Base-by-base conservation (phyloP, 202 grass and related monocot species). In the Elaeis oleifera region DNA sequence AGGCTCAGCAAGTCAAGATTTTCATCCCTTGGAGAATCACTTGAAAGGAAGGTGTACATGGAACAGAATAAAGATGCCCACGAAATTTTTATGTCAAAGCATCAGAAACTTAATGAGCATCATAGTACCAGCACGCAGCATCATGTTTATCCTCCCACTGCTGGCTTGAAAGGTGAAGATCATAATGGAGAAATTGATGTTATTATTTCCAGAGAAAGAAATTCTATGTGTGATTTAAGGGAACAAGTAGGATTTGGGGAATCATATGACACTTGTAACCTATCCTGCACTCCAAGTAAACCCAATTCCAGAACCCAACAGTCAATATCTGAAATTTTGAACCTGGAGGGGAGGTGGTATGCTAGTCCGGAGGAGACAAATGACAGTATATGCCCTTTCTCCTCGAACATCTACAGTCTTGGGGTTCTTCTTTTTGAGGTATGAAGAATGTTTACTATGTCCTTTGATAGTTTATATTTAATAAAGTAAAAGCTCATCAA, bases 361-460 rank as follows among this genome's bases (percentile, higher is more conserved):
- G 71, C 9, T 59, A 94, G 94, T 70, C 94, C 88, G 51, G 94
- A 99, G 66, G 94, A 87, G 65, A 73, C 84, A 50, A 79, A 20
- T 63, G 74, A 89, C 39, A 69, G 61, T 57, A 74, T 55, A 29
- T 80, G 66, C 49, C 63, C 67, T 80, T 79, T 75, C 27, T 64
- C 82, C 48, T 89, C 85, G 14, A 99, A 94, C 55, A 81, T 99
- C 54, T 99, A 99, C 68, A 86, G 73, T 74, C 94, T 99, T 56
- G 94, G 94, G 48, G 84, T 97, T 80, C 84, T 97, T 78, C 69
- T 97, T 21, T 68, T 68, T 48, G 65, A 68, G 65, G 65, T 68
- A 18, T 4, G 53, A 18, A 52, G 18, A 9, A 56, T 9, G 36
- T 44, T 44, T 44, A 44, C 36, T 14, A 13, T 44, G 9, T 44